Evolutionary conservation across 352 stramenopile genomes (phyloP).

Genomic region (Phytopythium mirpurense): DNA sequence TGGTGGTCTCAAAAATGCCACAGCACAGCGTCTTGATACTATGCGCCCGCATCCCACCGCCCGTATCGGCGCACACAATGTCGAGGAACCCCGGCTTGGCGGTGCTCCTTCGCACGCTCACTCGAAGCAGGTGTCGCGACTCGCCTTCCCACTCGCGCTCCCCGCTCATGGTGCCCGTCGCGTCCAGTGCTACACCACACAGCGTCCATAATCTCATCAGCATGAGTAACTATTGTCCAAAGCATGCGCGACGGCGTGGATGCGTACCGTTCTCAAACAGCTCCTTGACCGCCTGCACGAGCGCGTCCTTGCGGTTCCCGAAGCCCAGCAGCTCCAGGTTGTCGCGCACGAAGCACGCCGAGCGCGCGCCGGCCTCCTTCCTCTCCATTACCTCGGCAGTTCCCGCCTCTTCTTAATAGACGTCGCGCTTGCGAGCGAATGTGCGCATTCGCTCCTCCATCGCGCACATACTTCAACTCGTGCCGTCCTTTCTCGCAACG

Average conservation of each 20-base stretch:
- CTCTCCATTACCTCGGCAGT: neutral
- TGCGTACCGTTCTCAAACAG: conserved; percentile 76
- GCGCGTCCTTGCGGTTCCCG: conserved; percentile 40
- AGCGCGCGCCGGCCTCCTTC: conserved; percentile 7
- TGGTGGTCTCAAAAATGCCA: conserved; percentile 69
- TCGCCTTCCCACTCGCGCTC: conserved; percentile 19
- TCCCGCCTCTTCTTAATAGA: too few relatives aligned
- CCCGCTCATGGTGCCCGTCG: conserved; percentile 25
- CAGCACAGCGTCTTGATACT: conserved; percentile 63
- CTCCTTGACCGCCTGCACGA: conserved; percentile 77
- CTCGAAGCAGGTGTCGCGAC: conserved; percentile 34
- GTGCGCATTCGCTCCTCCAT: too few relatives aligned
- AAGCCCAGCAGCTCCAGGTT: conserved; percentile 80
- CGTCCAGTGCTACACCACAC: conserved; percentile 72
- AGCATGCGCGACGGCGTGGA: too few relatives aligned
- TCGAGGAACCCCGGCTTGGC: conserved; percentile 31
- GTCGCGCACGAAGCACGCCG: conserved; percentile 48
- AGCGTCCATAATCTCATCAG: too few relatives aligned
- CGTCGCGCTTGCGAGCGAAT: too few relatives aligned
- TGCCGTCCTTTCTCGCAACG: neutral
- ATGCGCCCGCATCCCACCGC: conserved; percentile 59
- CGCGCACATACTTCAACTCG: neutral
- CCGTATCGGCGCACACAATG: conserved; percentile 74
- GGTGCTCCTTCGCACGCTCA: conserved; percentile 30
- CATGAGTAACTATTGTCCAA: too few relatives aligned